phyloP scores from a whole-genome alignment of 176 grass and related monocot genomes.

The Bromus sterilis region DNA sequence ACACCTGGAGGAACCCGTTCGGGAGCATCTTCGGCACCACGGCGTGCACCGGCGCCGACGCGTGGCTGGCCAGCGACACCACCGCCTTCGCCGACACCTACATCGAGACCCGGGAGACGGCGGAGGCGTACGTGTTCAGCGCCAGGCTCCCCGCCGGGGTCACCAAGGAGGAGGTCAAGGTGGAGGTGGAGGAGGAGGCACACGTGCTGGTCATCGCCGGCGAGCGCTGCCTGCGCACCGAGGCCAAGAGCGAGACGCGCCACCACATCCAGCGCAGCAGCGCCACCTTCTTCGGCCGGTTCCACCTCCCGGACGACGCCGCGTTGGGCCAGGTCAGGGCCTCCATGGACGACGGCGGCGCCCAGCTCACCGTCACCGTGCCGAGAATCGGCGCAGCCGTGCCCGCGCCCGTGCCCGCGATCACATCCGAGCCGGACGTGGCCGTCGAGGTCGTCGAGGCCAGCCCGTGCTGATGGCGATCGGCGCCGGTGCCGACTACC shows the following conservation, averaged over 20 bases:
- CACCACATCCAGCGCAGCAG: slow-evolving; percentile 51
- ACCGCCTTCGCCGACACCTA: slow-evolving; percentile 39
- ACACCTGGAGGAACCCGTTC: slow-evolving; percentile 54
- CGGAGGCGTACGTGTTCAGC: slow-evolving; percentile 51
- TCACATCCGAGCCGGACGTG: background rate
- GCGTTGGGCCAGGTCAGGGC: slow-evolving; percentile 50
- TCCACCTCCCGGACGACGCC: slow-evolving; percentile 51
- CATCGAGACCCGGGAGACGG: slow-evolving; percentile 49
- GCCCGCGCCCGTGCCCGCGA: background rate
- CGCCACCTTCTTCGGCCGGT: slow-evolving; percentile 55
- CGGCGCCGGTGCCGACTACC: background rate
- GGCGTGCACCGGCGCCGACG: background rate
- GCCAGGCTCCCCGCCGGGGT: slow-evolving; percentile 32
- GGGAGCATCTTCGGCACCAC: slow-evolving; percentile 46
- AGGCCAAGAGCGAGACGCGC: slow-evolving; percentile 23
- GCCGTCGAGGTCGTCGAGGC: slow-evolving; percentile 17
- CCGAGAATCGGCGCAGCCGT: slow-evolving; percentile 26
- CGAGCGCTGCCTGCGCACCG: slow-evolving; percentile 20
- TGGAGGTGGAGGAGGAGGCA: slow-evolving; percentile 52
- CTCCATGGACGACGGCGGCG: slow-evolving; percentile 50
- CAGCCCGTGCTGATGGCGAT: slow-evolving; percentile 4
- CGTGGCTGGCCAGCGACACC: slow-evolving; percentile 44
- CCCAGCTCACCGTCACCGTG: slow-evolving; percentile 53
- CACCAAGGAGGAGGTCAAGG: slow-evolving; percentile 48
- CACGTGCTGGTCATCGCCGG: slow-evolving; percentile 57